A percentile compares a stretch with the other conserved stretches of the same genome.
These are phyloP conservation scores for Blastobotrys peoriensis DNA, from an alignment of 805 yeast species.

Conservation along the genomic window DNA sequence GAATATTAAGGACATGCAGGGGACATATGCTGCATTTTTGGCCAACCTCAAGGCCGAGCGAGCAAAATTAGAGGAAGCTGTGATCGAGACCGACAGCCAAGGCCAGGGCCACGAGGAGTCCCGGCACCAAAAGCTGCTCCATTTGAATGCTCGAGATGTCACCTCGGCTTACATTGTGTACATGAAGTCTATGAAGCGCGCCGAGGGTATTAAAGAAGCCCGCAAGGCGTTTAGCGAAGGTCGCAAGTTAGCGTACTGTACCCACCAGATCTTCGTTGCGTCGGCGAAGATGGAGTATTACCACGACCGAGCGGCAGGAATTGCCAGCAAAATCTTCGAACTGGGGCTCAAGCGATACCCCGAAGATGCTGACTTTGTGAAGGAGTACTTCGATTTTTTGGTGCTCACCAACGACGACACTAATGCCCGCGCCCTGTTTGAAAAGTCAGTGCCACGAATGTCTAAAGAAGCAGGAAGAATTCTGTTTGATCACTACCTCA, in stretches of 20 bases:
- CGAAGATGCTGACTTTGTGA: slow-evolving; percentile 54
- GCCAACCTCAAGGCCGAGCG: slow-evolving; percentile 38
- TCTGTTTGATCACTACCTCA: slow-evolving; percentile 53
- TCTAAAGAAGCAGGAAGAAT: slow-evolving; percentile 35
- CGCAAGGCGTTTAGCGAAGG: slow-evolving; percentile 65
- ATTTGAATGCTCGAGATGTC: slow-evolving; percentile 35
- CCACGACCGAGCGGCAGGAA: slow-evolving; percentile 50
- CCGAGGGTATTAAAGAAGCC: slow-evolving; percentile 62
- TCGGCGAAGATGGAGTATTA: slow-evolving; percentile 75
- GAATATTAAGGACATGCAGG: slow-evolving; percentile 45
- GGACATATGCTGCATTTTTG: slow-evolving; percentile 46
- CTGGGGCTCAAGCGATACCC: slow-evolving; percentile 60
- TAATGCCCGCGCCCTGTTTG: slow-evolving; percentile 76
- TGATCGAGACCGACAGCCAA: not conserved
- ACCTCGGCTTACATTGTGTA: slow-evolving; percentile 63
- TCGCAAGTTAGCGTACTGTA: slow-evolving; percentile 54
- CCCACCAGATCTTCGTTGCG: slow-evolving; percentile 73
- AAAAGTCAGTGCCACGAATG: slow-evolving; percentile 59
- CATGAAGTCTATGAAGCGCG: slow-evolving; percentile 67
- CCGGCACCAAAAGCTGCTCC: slow-evolving; percentile 16
- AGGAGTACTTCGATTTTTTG: slow-evolving; percentile 66
- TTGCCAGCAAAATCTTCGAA: slow-evolving; percentile 73
- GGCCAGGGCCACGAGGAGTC: slow-evolving; percentile 7
- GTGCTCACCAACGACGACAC: slow-evolving; percentile 62
- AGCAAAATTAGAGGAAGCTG: slow-evolving; percentile 16